Evolutionary conservation across 257 asterid genomes (phyloP), one percentile per base, ranked within the genome.

Genomic region (Primulina eburnea): DNA sequence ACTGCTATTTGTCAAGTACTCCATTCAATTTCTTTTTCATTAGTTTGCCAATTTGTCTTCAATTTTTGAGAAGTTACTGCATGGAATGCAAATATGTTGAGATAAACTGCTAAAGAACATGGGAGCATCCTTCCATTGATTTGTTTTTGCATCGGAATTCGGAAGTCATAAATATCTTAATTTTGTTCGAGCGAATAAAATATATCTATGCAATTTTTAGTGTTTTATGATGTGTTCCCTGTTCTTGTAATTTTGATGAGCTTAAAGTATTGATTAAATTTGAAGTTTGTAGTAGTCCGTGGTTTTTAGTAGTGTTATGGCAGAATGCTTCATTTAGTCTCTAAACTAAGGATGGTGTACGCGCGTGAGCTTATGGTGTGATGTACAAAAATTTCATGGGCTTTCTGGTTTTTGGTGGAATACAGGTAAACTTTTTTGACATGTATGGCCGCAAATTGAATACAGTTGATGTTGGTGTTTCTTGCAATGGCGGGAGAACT

Each of bases 381-480:
- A 47, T 69, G 67, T 67, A 60, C 0, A 35, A 20, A 67, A 67
- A 33, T 8, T 60, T 78, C 62, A 50, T 38, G 57, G 12, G 37
- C 33, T 71, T 66, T 8, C 52, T 33, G 2, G 26, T 64, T 75
- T 60, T 80, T 47, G 78, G 70, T 82, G 76, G 26, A 61, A 69
- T 63, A 17, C 73, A 94, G 99, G 97, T 94, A 60, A 80, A 84
- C 70, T 91, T 94, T 79, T 89, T 94, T 71, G 96, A 91, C 78
- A 78, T 94, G 77, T 94, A 89, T 62, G 99, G 99, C 33, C 78
- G 97, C 83, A 94, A 89, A 73, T 73, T 94, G 73, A 89, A 94
- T 77, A 88, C 92, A 37, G 75, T 72, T 50, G 90, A 88, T 80
- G 99, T 94, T 84, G 97, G 99, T 57, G 84, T 94, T 29, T 88